Evolutionary conservation across 164 flowering plant species (phyloP).

Genomic region (Magnolia kwangsiensis): DNA sequence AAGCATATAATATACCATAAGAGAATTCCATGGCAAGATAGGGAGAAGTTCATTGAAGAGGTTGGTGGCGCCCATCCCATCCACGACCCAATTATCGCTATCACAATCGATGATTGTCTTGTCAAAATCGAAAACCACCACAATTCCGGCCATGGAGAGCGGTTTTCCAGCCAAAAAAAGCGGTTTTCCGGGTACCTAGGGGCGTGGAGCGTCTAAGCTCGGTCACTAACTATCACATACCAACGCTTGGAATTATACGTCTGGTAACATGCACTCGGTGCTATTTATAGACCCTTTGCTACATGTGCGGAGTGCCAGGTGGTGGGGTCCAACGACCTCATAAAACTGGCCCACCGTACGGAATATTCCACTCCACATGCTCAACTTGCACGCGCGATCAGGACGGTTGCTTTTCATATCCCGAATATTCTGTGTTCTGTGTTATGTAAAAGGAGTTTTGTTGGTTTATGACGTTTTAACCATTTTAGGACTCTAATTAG

Average conservation of each 20-base stretch:
- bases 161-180: background rate
- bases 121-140: slow-evolving; percentile 80
- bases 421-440: too few relatives aligned
- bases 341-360: too few relatives aligned
- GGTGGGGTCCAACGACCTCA: too few relatives aligned
- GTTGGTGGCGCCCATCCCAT: slow-evolving; percentile 49
- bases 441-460: too few relatives aligned
- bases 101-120: slow-evolving; percentile 74
- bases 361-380: too few relatives aligned
- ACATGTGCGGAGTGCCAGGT: too few relatives aligned
- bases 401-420: too few relatives aligned
- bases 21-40: slow-evolving; percentile 78
- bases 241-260: background rate
- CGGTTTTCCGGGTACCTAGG: background rate
- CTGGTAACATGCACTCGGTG: background rate
- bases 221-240: background rate
- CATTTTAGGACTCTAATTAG: too few relatives aligned
- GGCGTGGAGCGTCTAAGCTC: background rate
- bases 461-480: too few relatives aligned
- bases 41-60: slow-evolving; percentile 54
- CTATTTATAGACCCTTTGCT: too few relatives aligned
- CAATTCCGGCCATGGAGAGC: slow-evolving; percentile 33
- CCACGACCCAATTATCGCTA: slow-evolving; percentile 78
- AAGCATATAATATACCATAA: slow-evolving; percentile 52
- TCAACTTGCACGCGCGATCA: too few relatives aligned